Conservation (phyloP, 352 stramenopile species). For the Blastocystis sp. region DNA sequence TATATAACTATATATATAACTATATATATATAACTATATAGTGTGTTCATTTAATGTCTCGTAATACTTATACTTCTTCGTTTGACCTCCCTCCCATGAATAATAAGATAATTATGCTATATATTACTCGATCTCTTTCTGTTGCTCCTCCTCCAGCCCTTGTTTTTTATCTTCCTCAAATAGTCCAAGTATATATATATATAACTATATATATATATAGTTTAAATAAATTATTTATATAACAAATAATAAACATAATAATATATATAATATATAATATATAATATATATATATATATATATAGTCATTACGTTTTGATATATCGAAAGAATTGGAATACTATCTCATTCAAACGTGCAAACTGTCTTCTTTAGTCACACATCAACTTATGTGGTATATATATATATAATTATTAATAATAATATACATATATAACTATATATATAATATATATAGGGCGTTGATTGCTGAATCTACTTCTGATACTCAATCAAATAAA, state of each 20-base stretch:
- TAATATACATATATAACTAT: no score
- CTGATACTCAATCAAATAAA: conserved; percentile 7
- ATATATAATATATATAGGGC: no score
- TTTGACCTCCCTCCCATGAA: conserved; percentile 3
- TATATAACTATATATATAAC: no score
- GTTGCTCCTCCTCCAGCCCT: conserved; percentile 17
- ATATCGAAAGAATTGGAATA: conserved; percentile 9
- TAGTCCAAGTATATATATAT: conserved; percentile 26
- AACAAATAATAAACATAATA: no score
- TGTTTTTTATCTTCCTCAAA: conserved; percentile 27
- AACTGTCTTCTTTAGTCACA: conserved; percentile 4
- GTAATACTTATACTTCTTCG: conserved; percentile 2
- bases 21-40: no score
- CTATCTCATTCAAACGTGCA: conserved; percentile 19
- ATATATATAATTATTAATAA: no score
- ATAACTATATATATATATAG: no score
- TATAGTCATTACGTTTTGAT: conserved; percentile 21
- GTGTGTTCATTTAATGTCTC: background rate
- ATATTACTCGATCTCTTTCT: background rate
- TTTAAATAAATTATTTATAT: no score
- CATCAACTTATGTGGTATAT: no score
- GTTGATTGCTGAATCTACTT: no score
- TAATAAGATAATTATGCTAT: background rate
- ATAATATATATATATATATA: no score
- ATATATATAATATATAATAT: no score